Percentiles rank a stretch among this genome's conserved stretches.
Evolutionary conservation across 164 flowering plant species (phyloP).

Genomic region (Chimonanthus salicifolius): DNA sequence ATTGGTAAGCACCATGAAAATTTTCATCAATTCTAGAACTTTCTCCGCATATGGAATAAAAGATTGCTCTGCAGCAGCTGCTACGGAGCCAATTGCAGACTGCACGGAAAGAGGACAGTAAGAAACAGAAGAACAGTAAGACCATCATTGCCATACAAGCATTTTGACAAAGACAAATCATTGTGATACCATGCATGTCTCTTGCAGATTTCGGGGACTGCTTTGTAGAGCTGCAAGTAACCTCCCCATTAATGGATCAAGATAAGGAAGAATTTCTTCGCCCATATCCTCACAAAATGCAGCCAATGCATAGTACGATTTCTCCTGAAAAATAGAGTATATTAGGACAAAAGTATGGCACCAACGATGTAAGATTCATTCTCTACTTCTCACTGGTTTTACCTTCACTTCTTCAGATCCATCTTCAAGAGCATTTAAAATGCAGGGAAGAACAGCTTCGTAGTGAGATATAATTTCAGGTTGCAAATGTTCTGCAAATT

Average conservation of each 20-base stretch:
- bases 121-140: not conserved
- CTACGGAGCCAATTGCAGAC: conserved; percentile 99
- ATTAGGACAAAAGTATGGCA: not conserved
- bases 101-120: conserved; percentile 26
- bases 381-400: not conserved
- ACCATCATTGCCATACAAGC: not conserved
- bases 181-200: conserved; percentile 83
- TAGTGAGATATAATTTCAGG: conserved; percentile 86
- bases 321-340: conserved; percentile 50
- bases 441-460: conserved; percentile 81
- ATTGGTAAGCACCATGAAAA: conserved; percentile 82
- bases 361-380: not conserved
- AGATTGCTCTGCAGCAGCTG: conserved; percentile 92
- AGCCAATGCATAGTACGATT: conserved; percentile 96
- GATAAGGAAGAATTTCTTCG: conserved; percentile 80
- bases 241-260: conserved; percentile 86
- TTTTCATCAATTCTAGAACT: conserved; percentile 88
- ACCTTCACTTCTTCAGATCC: conserved; percentile 93
- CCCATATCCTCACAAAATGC: conserved; percentile 99
- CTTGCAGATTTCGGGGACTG: conserved; percentile 88
- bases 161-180: not conserved
- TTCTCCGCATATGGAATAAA: conserved; percentile 91
- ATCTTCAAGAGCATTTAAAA: conserved; percentile 79
- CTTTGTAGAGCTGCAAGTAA: conserved; percentile 75
- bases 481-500: conserved; percentile 94